These are phyloP conservation scores for Rhynchospora pubera DNA, from an alignment of 176 grass and related monocot genomes.

Conservation along the genomic window DNA sequence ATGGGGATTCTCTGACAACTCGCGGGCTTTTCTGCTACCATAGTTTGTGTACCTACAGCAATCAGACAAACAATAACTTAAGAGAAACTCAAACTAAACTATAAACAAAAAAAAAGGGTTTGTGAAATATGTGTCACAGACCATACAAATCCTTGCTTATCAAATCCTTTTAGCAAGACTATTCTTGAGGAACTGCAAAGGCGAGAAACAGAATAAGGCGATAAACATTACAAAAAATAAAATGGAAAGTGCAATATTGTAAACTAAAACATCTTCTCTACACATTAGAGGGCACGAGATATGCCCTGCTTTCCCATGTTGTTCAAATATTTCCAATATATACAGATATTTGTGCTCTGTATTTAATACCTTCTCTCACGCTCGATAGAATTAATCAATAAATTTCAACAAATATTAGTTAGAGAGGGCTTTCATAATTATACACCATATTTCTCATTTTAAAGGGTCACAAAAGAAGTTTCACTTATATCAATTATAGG, in stretches of 20 bases:
- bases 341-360: neutral
- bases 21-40: constrained; percentile 63
- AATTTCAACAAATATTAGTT: neutral
- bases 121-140: constrained; percentile 27
- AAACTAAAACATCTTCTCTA: neutral
- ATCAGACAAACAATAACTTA: neutral
- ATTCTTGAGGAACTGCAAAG: constrained; percentile 75
- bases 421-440: neutral
- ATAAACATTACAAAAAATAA: neutral
- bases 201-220: constrained; percentile 7
- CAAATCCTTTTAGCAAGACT: constrained; percentile 84
- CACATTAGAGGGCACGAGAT: neutral
- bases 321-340: neutral
- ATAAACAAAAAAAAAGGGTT: neutral
- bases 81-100: neutral
- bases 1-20: constrained; percentile 70
- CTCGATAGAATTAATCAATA: neutral
- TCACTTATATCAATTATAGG: neutral
- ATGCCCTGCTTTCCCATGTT: neutral
- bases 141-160: constrained; percentile 83
- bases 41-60: constrained; percentile 85
- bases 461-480: neutral
- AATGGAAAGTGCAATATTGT: neutral
- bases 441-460: neutral
- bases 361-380: neutral